Conservation (phyloP, 1,284 basidiomycete species). For the Boletus subluridellus region DNA sequence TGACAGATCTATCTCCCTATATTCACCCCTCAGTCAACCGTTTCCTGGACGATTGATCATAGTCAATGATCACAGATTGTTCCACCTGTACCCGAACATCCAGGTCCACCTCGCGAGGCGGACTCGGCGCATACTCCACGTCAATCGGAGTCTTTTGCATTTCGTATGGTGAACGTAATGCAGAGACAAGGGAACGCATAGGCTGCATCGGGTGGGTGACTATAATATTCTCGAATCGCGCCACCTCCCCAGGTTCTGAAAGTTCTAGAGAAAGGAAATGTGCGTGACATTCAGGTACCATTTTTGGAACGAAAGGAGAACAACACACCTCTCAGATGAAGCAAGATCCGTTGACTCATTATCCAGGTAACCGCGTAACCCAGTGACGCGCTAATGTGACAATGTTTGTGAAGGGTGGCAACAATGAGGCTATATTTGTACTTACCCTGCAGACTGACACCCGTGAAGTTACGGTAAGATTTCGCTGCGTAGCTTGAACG, state of each 20-base stretch:
- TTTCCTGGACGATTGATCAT: constrained; percentile 22
- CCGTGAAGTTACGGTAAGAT: constrained; percentile 6
- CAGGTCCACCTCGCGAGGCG: constrained; percentile 25
- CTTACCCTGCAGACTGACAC: constrained; percentile 32
- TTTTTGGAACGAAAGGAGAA: not conserved
- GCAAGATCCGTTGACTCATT: constrained; percentile 39
- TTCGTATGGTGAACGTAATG: constrained; percentile 25
- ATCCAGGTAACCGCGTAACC: constrained; percentile 39
- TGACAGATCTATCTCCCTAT: constrained; percentile 4
- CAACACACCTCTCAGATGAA: constrained; percentile 32
- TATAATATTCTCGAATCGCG: constrained; percentile 32
- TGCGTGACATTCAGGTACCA: not conserved
- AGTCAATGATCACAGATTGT: constrained; percentile 32
- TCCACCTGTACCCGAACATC: constrained; percentile 33
- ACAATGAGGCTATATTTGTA: constrained; percentile 2
- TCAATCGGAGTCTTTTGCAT: constrained; percentile 26
- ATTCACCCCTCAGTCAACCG: constrained; percentile 15
- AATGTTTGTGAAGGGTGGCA: not conserved
- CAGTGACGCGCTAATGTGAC: constrained; percentile 30
- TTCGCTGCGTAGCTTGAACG: constrained; percentile 6
- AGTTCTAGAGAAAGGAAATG: constrained; percentile 19
- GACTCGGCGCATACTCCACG: constrained; percentile 18
- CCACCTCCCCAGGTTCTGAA: constrained; percentile 23
- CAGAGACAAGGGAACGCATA: constrained; percentile 17
- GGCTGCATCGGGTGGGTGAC: constrained; percentile 19